phyloP scores from a whole-genome alignment of 139 green algal species.

The Coelastrella sp. region DNA sequence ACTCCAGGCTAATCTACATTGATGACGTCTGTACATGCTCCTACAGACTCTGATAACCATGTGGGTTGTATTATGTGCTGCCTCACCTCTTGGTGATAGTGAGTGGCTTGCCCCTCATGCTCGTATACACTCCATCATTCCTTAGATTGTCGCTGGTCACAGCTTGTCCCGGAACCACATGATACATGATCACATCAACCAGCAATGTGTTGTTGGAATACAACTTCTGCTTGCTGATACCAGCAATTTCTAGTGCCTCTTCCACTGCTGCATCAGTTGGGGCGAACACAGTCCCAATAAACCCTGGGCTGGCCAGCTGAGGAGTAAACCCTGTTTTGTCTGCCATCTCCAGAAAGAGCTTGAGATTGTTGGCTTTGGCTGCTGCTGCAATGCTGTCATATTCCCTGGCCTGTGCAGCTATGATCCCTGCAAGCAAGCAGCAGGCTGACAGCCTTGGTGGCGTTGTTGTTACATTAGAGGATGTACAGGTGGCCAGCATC shows the following conservation, averaged over 20 bases:
- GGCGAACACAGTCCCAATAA: constrained; percentile 44
- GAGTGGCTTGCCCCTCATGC: constrained; percentile 42
- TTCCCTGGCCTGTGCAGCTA: not conserved
- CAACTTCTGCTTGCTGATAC: constrained; percentile 24
- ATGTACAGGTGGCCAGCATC: no score
- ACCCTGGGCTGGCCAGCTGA: constrained; percentile 24
- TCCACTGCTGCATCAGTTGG: constrained; percentile 27
- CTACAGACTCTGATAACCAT: no score
- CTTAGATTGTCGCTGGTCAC: not conserved
- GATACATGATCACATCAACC: constrained; percentile 43
- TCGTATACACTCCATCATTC: constrained; percentile 37
- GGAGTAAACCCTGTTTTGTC: constrained; percentile 15
- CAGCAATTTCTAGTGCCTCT: not conserved
- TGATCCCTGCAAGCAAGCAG: not conserved
- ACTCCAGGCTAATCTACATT: no score
- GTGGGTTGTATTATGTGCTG: no score
- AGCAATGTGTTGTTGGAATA: constrained; percentile 18
- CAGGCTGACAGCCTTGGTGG: no score
- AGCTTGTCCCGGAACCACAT: constrained; percentile 33
- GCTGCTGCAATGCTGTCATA: constrained; percentile 37
- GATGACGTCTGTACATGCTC: no score
- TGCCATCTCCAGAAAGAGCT: constrained; percentile 1
- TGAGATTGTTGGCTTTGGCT: constrained; percentile 16
- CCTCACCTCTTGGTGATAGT: constrained; percentile 43
- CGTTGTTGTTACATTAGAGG: no score